Conservation (phyloP, 2,329 filamentous ascomycete species). For the Botryotinia convoluta region DNA sequence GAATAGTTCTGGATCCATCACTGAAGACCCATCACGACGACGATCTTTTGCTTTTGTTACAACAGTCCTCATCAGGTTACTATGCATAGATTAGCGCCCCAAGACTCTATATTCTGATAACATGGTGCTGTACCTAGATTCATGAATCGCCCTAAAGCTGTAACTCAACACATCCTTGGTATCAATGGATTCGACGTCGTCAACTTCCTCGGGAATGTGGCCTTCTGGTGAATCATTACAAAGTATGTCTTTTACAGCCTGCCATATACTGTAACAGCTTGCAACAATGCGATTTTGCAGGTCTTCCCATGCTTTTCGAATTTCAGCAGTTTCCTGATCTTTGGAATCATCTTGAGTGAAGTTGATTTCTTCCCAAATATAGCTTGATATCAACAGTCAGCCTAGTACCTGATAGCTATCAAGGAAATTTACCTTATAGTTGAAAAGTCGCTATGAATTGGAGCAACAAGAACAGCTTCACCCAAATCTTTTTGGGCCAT, state of each 20-base stretch:
- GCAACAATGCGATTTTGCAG: conserved; percentile 55
- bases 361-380: conserved; percentile 32
- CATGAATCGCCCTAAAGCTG: conserved; percentile 91
- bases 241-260: conserved; percentile 69
- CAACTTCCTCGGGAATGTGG: conserved; percentile 73
- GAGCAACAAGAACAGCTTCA: conserved; percentile 61
- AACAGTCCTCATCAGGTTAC: conserved; percentile 67
- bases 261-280: conserved; percentile 71
- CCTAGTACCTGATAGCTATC: background rate
- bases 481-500: conserved; percentile 65
- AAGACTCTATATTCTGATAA: background rate
- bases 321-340: background rate
- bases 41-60: conserved; percentile 49
- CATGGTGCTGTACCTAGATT: conserved; percentile 69
- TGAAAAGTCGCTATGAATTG: conserved; percentile 69
- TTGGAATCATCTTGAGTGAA: conserved; percentile 17
- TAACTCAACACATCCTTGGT: conserved; percentile 92
- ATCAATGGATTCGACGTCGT: conserved; percentile 66
- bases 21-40: conserved; percentile 42
- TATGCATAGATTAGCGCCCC: conserved; percentile 40
- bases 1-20: conserved; percentile 57
- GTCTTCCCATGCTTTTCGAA: conserved; percentile 23
- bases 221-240: conserved; percentile 96
- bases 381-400: conserved; percentile 25
- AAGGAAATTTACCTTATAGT: conserved; percentile 52